Conservation (phyloP, 2,329 filamentous ascomycete genomes). For the Rosellinia necatrix region DNA sequence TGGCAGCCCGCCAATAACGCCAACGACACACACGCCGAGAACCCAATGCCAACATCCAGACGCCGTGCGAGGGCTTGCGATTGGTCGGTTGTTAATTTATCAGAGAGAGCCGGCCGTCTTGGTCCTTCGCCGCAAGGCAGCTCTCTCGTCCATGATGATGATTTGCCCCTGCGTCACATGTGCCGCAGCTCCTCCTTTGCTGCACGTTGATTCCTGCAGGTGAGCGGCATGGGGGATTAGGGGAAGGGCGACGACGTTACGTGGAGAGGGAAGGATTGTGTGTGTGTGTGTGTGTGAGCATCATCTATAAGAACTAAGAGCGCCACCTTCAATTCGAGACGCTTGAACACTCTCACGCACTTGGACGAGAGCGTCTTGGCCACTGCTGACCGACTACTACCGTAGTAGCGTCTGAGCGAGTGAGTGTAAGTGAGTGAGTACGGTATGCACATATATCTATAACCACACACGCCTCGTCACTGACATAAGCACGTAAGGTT, state of each 20-base stretch:
- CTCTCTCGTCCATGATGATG: background rate
- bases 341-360: background rate
- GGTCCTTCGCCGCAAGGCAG: conserved; percentile 3
- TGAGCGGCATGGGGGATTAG: too few species aligned
- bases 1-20: too few species aligned
- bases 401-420: too few species aligned
- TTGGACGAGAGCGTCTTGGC: background rate
- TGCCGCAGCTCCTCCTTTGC: conserved; percentile 1
- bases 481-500: too few species aligned
- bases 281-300: too few species aligned
- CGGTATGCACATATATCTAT: too few species aligned
- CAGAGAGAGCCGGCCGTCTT: background rate
- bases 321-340: background rate
- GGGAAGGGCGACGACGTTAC: too few species aligned
- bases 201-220: background rate
- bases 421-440: too few species aligned
- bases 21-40: too few species aligned
- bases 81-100: background rate
- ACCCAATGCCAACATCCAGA: too few species aligned
- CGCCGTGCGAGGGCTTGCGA: background rate
- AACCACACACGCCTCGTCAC: too few species aligned
- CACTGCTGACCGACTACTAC: background rate
- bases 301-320: conserved; percentile 11
- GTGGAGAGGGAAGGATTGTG: too few species aligned
- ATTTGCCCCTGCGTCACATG: conserved; percentile 14